Base-by-base conservation (phyloP, 345 rosid genomes). In the Melastoma malabathricum region DNA sequence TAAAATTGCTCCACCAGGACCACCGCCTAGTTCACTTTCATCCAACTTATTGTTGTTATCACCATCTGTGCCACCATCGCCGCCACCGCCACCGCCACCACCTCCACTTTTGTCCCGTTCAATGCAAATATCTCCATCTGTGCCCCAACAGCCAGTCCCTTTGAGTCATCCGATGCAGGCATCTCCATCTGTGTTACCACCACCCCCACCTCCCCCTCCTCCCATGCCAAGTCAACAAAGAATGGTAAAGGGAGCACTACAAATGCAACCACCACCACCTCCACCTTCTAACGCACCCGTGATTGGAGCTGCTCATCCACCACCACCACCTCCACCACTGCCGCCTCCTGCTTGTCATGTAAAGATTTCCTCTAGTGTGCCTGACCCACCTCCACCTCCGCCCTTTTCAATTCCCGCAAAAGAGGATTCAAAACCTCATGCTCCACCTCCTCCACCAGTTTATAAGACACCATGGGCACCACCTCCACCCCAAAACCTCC, bases 391-490 rank as follows among this genome's bases (percentile, higher is more conserved):
- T 19, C 48, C 43, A 0, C 54, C 43, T 2, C 54, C 54, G 2
- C 41, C 54, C 9, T 41, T 52, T 49, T 39, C 54, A 7, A 60
- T 66, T n/a, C 72, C 31, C 68, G 83, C 43, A 67, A 23, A 58
- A n/a, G 23, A 80, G 47, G 66, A 63, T 52, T 80, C 83, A n/a
- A 81, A 60, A 64, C 68, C 66, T 65, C 78, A 82, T 49, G 59
- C 56, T 57, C 69, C 84, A 15, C 78, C 82, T 41, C 84, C 86
- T 46, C 86, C 84, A n/a, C 87, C 84, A 18, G 59, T 73, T 22
- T 22, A 22, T 4, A 22, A 22, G 25, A 22, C 25, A 22, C 4
- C 25, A 22, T 2, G 25, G 25, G 4, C 80, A 46, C 79, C 77
- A 47, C 72, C 77, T 59, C 60, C 66, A 44, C 83, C 75, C 86